phyloP scores from a whole-genome alignment of 2,329 filamentous ascomycete genomes.

The Mariannaea elegans region DNA sequence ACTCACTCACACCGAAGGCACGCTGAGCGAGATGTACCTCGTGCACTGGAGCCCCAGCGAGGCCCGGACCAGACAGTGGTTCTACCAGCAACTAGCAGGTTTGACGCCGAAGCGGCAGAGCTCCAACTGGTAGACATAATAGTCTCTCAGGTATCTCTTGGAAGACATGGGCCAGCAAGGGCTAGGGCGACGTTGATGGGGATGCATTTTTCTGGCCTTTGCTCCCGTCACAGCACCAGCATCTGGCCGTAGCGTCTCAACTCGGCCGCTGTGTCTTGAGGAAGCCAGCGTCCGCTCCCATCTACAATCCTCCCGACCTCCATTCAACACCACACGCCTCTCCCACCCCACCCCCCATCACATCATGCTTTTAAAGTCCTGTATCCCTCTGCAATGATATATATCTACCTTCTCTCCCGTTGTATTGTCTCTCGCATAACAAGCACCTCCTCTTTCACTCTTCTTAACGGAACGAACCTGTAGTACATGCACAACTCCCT shows the following conservation, averaged over 20 bases:
- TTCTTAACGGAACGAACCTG: background rate
- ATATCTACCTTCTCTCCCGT: slow-evolving; percentile 20
- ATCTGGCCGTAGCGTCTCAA: slow-evolving; percentile 28
- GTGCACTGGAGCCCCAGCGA: background rate
- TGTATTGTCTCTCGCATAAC: slow-evolving; percentile 15
- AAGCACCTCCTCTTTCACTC: slow-evolving; percentile 6
- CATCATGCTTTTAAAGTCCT: slow-evolving; percentile 21
- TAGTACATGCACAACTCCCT: slow-evolving; percentile 20
- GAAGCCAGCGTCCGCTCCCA: slow-evolving; percentile 17
- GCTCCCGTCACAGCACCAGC: slow-evolving; percentile 10
- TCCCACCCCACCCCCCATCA: slow-evolving; percentile 17
- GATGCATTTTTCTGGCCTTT: slow-evolving; percentile 1
- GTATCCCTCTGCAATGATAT: slow-evolving; percentile 17
- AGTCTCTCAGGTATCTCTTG: background rate
- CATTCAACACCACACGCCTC: slow-evolving; percentile 13
- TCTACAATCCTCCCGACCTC: slow-evolving; percentile 10
- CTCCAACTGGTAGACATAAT: background rate
- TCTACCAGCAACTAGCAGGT: slow-evolving; percentile 3
- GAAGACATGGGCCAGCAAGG: slow-evolving; percentile 29
- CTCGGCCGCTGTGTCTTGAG: slow-evolving; percentile 25
- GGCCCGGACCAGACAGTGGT: slow-evolving; percentile 2
- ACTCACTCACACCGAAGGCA: background rate
- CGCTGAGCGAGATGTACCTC: background rate
- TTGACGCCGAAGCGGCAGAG: slow-evolving; percentile 10
- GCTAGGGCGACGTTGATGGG: slow-evolving; percentile 14